Percentiles rank a stretch among this genome's conserved stretches.
phyloP scores from a whole-genome alignment of 2,329 filamentous ascomycete species.

The Fusarium sp. region DNA sequence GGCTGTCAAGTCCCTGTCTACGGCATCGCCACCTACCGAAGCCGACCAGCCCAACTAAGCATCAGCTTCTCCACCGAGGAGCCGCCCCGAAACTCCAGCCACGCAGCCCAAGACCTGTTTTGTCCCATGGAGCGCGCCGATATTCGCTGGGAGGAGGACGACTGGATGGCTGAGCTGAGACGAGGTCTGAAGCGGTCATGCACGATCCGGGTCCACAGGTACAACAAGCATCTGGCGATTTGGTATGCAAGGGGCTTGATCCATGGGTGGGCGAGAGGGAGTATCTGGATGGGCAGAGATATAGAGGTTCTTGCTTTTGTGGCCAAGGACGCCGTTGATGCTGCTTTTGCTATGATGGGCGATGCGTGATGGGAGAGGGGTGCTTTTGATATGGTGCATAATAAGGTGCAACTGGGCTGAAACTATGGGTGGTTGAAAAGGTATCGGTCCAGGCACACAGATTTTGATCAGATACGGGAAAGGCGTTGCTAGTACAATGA shows the following conservation, averaged over 20 bases:
- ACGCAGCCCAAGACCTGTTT: slow-evolving; percentile 33
- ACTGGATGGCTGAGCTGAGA: slow-evolving; percentile 44
- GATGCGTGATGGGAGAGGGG: slow-evolving; percentile 2
- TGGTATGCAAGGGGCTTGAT: slow-evolving; percentile 50
- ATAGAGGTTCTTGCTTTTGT: slow-evolving; percentile 44
- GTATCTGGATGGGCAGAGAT: slow-evolving; percentile 45
- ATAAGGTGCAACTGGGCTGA: background rate
- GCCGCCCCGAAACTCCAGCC: slow-evolving; percentile 12
- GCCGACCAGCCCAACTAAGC: slow-evolving; percentile 48
- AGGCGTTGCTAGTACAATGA: background rate
- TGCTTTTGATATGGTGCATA: fast-evolving
- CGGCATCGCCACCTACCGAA: slow-evolving; percentile 48
- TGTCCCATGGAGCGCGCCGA: slow-evolving; percentile 49
- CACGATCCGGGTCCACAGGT: slow-evolving; percentile 46
- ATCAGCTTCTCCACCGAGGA: slow-evolving; percentile 48
- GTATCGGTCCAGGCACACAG: fast-evolving
- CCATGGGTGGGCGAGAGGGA: slow-evolving; percentile 45
- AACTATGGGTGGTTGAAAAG: no score
- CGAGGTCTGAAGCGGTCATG: slow-evolving; percentile 42
- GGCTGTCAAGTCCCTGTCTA: slow-evolving; percentile 43
- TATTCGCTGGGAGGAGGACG: slow-evolving; percentile 43
- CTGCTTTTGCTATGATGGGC: slow-evolving; percentile 43
- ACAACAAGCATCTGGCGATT: slow-evolving; percentile 52
- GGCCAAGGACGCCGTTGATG: slow-evolving; percentile 35
- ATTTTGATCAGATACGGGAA: fast-evolving